Base-by-base conservation (phyloP, 257 asterid species). In the Nicotiana tomentosiformis region DNA sequence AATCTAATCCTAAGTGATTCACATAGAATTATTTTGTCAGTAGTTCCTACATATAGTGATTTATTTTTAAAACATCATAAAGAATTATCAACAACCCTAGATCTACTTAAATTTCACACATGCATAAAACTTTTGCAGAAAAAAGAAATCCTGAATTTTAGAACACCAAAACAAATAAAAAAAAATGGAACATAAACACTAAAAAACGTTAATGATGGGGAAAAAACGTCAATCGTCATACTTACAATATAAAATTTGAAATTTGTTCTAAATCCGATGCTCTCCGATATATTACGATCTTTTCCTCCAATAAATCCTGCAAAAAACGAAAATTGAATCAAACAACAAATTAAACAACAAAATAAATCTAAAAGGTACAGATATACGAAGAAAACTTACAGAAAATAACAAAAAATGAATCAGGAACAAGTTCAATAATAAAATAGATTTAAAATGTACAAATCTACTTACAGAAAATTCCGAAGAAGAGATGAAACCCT, bases 381-480 rank as follows among this genome's bases (percentile, higher is more conserved):
- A 8, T 39, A 29, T 20, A 9, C 51, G 12, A 43, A 43, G 12
- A 43, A 43, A 2, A 26, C 80, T 49, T 26, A 49, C 26, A 74
- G 39, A 46, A 69, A 43, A 46, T 72, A 37, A 39, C 17, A 70
- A 3, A 18, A 74, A 46, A 23, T 12, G 1, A 12, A 74, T 74
- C 15, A 74, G 10, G 26, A 74, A 46, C 7, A 23, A 14, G 7
- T 49, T 8, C 29, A 70, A 46, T 14, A 53, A 53, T 3, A 72
- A 39, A 8, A 70, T 37, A 10, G 1, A 18, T 69, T 29, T 2
- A 39, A 53, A 69, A 20, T 6, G 4, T 7, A n/a, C 6, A 39
- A 39, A 7, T 37, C 30, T 11, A 14, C 80, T 74, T 74, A 74
- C 80, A 74, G 80, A 72, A 70, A 46, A 74, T 74, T 74, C 80